A percentile compares a stretch with the other conserved stretches of the same genome.
phyloP scores from a whole-genome alignment of 306 rosid genomes.

The Quercus gilva region DNA sequence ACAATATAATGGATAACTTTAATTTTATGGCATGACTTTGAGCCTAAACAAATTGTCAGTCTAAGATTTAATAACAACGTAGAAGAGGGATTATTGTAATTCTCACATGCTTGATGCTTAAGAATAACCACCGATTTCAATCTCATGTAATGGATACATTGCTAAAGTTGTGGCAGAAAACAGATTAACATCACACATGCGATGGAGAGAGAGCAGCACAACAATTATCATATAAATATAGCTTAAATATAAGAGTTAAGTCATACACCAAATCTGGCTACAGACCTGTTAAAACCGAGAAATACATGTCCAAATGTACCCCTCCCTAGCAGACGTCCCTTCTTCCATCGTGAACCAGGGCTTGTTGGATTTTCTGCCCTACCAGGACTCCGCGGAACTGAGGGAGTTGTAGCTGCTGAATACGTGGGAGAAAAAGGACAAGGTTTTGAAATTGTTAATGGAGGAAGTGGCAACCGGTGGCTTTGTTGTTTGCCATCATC shows the following conservation, averaged over 20 bases:
- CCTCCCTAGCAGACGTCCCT: constrained; percentile 87
- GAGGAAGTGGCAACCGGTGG: constrained; percentile 98
- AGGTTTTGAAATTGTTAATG: constrained; percentile 53
- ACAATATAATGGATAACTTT: background rate
- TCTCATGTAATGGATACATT: background rate
- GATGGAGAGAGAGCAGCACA: constrained; percentile 3
- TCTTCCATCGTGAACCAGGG: constrained; percentile 96
- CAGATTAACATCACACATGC: constrained; percentile 1
- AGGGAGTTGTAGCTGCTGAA: constrained; percentile 93
- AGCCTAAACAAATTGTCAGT: background rate
- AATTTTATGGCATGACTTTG: background rate
- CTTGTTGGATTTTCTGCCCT: constrained; percentile 86
- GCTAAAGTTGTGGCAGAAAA: constrained; percentile 1
- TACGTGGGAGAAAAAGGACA: constrained; percentile 77
- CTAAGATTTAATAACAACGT: background rate
- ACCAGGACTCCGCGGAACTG: constrained; percentile 97
- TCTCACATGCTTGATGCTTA: background rate
- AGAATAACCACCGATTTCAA: background rate
- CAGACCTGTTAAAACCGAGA: constrained; percentile 87
- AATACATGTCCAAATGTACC: constrained; percentile 98
- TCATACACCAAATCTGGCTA: background rate
- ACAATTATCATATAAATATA: constrained; percentile 5
- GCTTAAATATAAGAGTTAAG: background rate
- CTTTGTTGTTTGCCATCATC: constrained; percentile 91
- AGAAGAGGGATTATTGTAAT: background rate